Evolutionary conservation across 2,329 filamentous ascomycete species (phyloP).

Genomic region (Colletotrichum neosansevieriae): DNA sequence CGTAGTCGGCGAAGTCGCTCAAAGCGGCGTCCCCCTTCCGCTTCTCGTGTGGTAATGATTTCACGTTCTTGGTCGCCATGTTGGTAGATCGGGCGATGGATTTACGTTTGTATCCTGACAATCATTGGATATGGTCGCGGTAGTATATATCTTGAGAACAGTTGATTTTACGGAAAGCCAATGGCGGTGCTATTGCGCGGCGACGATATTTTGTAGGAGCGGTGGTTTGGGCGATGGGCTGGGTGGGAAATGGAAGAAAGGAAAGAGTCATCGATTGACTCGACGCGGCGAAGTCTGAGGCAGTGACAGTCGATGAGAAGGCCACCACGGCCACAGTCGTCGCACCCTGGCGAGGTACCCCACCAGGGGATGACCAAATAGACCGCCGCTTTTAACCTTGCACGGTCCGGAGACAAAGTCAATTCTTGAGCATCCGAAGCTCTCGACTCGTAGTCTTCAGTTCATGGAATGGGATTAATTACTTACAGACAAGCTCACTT

Average conservation of each 20-base stretch:
- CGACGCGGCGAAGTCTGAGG: conserved; percentile 35
- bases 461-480: no score
- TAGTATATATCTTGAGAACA: no score
- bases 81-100: conserved; percentile 41
- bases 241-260: background rate
- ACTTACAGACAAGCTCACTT: no score
- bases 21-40: conserved; percentile 90
- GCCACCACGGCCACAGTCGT: conserved; percentile 5
- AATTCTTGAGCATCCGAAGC: no score
- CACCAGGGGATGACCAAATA: conserved; percentile 17
- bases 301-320: conserved; percentile 30
- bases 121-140: conserved; percentile 45
- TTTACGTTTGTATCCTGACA: conserved; percentile 45
- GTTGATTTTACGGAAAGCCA: no score
- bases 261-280: conserved; percentile 39
- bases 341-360: background rate
- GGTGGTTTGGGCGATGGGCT: conserved; percentile 11
- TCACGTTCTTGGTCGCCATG: conserved; percentile 68
- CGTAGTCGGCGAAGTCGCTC: conserved; percentile 97
- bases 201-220: no score
- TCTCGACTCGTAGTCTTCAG: no score
- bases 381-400: conserved; percentile 11
- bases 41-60: conserved; percentile 80
- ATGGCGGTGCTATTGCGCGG: no score
- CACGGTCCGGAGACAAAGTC: no score